Percentiles rank a stretch among this genome's conserved stretches.
Conservation (phyloP, 1,284 basidiomycete species). For the Trichosporon asahii region DNA sequence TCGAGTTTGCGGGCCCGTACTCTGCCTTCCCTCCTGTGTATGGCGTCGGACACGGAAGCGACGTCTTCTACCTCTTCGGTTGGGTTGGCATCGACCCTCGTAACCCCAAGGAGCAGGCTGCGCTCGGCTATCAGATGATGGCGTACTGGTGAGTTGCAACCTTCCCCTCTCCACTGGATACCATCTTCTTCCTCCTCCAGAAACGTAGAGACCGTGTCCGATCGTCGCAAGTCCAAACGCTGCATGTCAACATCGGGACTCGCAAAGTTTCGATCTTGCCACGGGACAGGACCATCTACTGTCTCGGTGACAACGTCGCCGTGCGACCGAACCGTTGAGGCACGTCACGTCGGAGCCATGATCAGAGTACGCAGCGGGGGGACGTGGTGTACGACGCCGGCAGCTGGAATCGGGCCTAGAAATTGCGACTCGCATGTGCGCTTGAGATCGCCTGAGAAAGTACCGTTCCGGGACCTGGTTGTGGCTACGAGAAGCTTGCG, state of each 20-base stretch:
- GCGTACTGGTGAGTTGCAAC: not conserved
- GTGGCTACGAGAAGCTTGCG: not conserved
- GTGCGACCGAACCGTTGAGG: not conserved
- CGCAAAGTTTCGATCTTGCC: not conserved
- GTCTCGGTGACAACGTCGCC: not conserved
- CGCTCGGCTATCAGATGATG: not conserved
- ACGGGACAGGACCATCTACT: not conserved
- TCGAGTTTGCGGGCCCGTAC: constrained; percentile 28
- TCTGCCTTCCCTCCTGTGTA: not conserved
- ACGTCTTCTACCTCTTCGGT: constrained; percentile 35
- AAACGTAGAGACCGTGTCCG: too few species aligned
- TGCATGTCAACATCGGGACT: not conserved
- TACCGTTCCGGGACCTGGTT: not conserved
- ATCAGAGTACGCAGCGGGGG: not conserved
- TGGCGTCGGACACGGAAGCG: constrained; percentile 25
- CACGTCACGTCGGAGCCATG: not conserved
- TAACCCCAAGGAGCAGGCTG: not conserved
- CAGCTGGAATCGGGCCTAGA: not conserved
- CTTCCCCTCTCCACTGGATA: too few species aligned
- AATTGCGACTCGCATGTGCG: too few species aligned
- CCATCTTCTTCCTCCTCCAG: too few species aligned
- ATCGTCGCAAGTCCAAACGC: not conserved
- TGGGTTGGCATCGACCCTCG: not conserved
- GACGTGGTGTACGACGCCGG: not conserved
- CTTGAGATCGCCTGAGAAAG: not conserved